Conservation (phyloP, 208 protist species). For the Angomonas ambiguus region DNA sequence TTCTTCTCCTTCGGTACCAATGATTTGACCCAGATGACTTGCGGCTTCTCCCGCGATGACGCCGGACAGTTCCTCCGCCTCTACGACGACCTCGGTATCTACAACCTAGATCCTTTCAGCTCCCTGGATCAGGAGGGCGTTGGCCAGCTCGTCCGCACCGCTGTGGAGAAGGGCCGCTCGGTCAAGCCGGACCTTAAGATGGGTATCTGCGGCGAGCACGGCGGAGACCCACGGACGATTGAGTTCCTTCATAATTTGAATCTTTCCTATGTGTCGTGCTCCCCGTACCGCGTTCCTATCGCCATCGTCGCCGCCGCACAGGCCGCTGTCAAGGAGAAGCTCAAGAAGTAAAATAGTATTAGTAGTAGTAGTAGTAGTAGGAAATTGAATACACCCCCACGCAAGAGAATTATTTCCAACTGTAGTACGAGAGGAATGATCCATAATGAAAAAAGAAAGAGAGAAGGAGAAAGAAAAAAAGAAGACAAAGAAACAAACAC, state of each 20-base stretch:
- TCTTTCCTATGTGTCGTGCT: slow-evolving; percentile 94
- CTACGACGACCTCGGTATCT: slow-evolving; percentile 91
- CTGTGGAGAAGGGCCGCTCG: slow-evolving; percentile 74
- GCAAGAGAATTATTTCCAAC: too few species aligned
- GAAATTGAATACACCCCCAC: too few species aligned
- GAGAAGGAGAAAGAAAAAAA: background rate
- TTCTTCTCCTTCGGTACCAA: slow-evolving; percentile 98
- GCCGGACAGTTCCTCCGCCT: slow-evolving; percentile 88
- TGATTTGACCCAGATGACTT: slow-evolving; percentile 96
- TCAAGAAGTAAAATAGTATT: slow-evolving; percentile 25
- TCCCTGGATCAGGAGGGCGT: slow-evolving; percentile 92
- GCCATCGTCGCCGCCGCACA: slow-evolving; percentile 93
- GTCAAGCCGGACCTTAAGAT: slow-evolving; percentile 82
- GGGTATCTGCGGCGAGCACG: slow-evolving; percentile 95
- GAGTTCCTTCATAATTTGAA: slow-evolving; percentile 90
- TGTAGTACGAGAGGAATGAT: too few species aligned
- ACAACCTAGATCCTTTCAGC: slow-evolving; percentile 93
- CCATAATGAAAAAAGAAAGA: background rate
- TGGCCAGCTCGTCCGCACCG: slow-evolving; percentile 88
- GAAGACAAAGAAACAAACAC: background rate
- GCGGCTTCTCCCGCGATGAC: slow-evolving; percentile 96
- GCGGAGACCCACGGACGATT: slow-evolving; percentile 91
- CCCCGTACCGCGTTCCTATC: slow-evolving; percentile 93
- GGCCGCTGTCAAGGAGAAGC: slow-evolving; percentile 85
- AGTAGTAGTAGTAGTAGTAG: slow-evolving; percentile 31